Conservation (phyloP, 2,329 filamentous ascomycete species). For the Talaromyces sp. region DNA sequence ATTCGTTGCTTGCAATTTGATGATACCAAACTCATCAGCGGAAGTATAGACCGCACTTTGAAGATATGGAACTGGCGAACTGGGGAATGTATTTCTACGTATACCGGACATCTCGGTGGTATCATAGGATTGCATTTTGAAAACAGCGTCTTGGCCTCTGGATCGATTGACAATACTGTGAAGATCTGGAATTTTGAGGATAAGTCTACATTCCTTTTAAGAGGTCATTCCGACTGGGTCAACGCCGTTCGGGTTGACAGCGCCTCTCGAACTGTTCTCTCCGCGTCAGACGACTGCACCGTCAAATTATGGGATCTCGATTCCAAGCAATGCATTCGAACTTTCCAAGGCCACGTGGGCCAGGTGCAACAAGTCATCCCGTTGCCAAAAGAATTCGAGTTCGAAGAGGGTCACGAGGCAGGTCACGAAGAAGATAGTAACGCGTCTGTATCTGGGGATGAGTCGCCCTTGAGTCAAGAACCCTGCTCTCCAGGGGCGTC, state of each 20-base stretch:
- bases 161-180: slow-evolving; percentile 82
- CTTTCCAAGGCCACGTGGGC: slow-evolving; percentile 84
- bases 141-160: slow-evolving; percentile 75
- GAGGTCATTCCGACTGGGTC: slow-evolving; percentile 89
- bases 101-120: slow-evolving; percentile 71
- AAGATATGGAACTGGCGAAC: slow-evolving; percentile 97
- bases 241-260: slow-evolving; percentile 90
- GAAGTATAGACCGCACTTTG: slow-evolving; percentile 79
- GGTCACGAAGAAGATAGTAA: slow-evolving; percentile 54
- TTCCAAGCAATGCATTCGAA: slow-evolving; percentile 67
- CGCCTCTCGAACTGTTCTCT: slow-evolving; percentile 77
- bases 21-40: slow-evolving; percentile 83
- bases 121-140: slow-evolving; percentile 88
- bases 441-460: slow-evolving; percentile 30
- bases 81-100: slow-evolving; percentile 75
- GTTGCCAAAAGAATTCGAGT: slow-evolving; percentile 81
- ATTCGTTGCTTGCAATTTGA: slow-evolving; percentile 91
- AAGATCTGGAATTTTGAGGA: slow-evolving; percentile 90
- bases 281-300: slow-evolving; percentile 87
- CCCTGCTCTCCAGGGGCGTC: slow-evolving; percentile 41
- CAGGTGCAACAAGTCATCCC: slow-evolving; percentile 89
- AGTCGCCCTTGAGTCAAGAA: slow-evolving; percentile 22
- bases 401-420: slow-evolving; percentile 67
- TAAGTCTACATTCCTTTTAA: slow-evolving; percentile 71
- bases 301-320: slow-evolving; percentile 92